Evolutionary conservation across 108 stramenopile species (phyloP), one percentile per base, ranked within the genome.

Genomic region (Aurantiochytrium sp.): DNA sequence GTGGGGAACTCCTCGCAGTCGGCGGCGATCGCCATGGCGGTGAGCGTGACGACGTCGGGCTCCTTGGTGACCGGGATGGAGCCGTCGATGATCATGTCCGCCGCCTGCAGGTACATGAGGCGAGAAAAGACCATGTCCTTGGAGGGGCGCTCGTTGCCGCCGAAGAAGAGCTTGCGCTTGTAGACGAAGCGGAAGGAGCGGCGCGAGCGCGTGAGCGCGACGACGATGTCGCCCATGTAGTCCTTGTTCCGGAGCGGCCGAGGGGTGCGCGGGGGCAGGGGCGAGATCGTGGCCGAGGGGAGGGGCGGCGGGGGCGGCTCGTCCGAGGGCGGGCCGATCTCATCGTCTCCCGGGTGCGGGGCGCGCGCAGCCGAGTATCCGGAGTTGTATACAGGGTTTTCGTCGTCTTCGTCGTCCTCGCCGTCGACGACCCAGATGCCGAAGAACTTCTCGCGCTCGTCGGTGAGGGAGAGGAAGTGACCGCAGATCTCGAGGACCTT

Each of bases 391-490:
- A 34, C 86, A 30, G 52, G 36, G 68, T 87, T 81, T 4, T 55
- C 87, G 41, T 87, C 85, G 36, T 91, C 88, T 19, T 69, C 87
- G 30, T 92, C 89, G 41, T 91, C 90, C 10, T 90, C 90, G 54
- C 92, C 36, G 86, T 94, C 93, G 68, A 93, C 90, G 1, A 94
- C 93, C 87, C 93, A 94, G 34, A 94, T 91, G 24, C 93, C 93
- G 55, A 94, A 86, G 68, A 88, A 90, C 68, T 91, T 87, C 54
- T 65, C 65, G 27, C 92, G 55, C 37, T 89, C 42, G 39, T 93
- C 93, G 54, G 42, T 59, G 45, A 94, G 91, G 22, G 91, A 92
- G 37, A 93, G 87, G 55, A 93, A 94, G 55, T 92, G 92, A 31
- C 89, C 86, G 68, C 93, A 94, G 68, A 94, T 93, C 90, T 93